phyloP scores from a whole-genome alignment of 306 rosid genomes.

The Prunus salicina region DNA sequence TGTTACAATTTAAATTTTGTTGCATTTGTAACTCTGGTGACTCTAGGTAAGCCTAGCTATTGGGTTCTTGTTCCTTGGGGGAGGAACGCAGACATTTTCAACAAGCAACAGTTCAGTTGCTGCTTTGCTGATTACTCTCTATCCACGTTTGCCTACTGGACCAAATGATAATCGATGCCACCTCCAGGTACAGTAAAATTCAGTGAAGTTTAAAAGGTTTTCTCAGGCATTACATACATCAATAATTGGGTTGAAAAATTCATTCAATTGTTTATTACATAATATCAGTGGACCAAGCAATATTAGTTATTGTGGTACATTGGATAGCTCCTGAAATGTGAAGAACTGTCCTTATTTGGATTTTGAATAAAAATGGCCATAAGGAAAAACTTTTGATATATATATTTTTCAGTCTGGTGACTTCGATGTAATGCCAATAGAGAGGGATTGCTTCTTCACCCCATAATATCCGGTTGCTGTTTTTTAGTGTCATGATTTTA shows the following conservation, averaged over 20 bases:
- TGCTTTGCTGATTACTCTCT: constrained; percentile 88
- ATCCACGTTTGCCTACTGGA: constrained; percentile 94
- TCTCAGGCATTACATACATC: background rate
- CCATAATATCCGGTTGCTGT: constrained; percentile 12
- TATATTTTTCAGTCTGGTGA: background rate
- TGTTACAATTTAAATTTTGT: background rate
- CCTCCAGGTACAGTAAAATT: constrained; percentile 71
- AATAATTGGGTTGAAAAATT: background rate
- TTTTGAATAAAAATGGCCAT: background rate
- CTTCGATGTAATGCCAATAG: background rate
- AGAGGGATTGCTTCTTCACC: background rate
- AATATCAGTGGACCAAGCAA: background rate
- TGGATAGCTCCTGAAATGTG: constrained; percentile 2
- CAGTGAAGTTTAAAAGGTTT: background rate
- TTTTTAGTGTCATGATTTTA: constrained; percentile 8
- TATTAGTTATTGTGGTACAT: background rate
- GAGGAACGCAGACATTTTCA: constrained; percentile 94
- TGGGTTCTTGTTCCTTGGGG: constrained; percentile 98
- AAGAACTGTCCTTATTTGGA: background rate
- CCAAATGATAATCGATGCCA: constrained; percentile 96
- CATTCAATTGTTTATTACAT: background rate
- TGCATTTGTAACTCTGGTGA: constrained; percentile 18
- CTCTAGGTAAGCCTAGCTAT: constrained; percentile 85
- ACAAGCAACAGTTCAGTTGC: constrained; percentile 81
- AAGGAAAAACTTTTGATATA: background rate